These are phyloP conservation scores for Mycena polygramma DNA, from an alignment of 768 basidiomycete species.

Conservation along the genomic window DNA sequence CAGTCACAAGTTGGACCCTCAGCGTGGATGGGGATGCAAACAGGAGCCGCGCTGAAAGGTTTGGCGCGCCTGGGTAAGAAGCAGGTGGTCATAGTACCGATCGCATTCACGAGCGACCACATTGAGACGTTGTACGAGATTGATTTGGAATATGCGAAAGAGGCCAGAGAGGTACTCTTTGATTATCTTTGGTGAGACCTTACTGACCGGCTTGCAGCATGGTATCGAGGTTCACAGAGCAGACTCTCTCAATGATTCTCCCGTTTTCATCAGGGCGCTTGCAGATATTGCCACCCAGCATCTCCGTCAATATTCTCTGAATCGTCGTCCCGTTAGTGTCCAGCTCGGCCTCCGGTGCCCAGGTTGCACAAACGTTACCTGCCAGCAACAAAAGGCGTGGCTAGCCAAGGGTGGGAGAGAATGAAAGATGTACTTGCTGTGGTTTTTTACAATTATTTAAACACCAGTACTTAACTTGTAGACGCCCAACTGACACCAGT, in stretches of 20 bases:
- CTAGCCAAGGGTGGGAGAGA: conserved; percentile 79
- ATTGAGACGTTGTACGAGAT: conserved; percentile 99
- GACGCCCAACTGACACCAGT: background rate
- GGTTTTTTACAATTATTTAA: background rate
- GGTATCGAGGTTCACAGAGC: conserved; percentile 92
- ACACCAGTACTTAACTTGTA: too few relatives aligned
- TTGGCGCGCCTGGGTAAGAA: conserved; percentile 82
- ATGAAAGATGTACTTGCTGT: background rate
- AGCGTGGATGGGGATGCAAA: conserved; percentile 99
- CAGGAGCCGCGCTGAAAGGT: conserved; percentile 90
- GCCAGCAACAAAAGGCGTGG: conserved; percentile 90
- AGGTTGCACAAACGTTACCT: conserved; percentile 91
- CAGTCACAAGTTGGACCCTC: conserved; percentile 97
- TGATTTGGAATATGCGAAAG: conserved; percentile 92
- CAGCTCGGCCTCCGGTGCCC: conserved; percentile 94
- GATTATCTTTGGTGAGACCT: conserved; percentile 28
- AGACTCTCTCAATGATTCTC: conserved; percentile 94
- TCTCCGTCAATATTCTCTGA: conserved; percentile 70
- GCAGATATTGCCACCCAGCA: conserved; percentile 92
- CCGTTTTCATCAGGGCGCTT: conserved; percentile 94
- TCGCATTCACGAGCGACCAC: conserved; percentile 99
- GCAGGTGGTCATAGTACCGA: conserved; percentile 87
- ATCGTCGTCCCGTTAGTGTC: conserved; percentile 75
- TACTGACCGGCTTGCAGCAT: conserved; percentile 64
- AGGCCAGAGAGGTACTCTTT: conserved; percentile 86